Evolutionary conservation across 1,284 basidiomycete species (phyloP).

Genomic region (Rhodotorula mucilaginosa): DNA sequence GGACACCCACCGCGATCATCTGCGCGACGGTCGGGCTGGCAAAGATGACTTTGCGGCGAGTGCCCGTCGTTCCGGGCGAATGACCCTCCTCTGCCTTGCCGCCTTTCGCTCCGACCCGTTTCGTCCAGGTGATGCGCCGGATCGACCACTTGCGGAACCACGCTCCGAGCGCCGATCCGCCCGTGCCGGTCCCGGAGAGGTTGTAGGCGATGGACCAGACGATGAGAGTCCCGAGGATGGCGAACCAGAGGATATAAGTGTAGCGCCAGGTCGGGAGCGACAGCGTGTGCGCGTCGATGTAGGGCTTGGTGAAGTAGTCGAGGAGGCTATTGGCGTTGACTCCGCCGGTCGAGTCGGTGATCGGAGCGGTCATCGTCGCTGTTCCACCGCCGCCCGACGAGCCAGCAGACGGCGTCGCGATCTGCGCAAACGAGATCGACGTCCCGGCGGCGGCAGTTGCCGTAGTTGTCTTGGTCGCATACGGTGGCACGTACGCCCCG

Average conservation of each 20-base stretch:
- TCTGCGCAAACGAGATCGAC: conserved; percentile 18
- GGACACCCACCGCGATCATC: conserved; percentile 31
- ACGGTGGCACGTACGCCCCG: conserved; percentile 5
- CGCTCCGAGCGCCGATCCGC: conserved; percentile 36
- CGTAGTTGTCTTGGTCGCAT: neutral
- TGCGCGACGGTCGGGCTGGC: conserved; percentile 42
- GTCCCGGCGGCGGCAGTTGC: neutral
- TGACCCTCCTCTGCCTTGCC: neutral
- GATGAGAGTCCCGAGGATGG: conserved; percentile 44
- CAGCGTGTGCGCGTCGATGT: conserved; percentile 50
- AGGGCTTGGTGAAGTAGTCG: conserved; percentile 37
- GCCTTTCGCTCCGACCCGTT: conserved; percentile 5
- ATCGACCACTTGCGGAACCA: conserved; percentile 39
- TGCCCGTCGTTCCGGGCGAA: neutral
- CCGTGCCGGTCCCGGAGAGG: conserved; percentile 29
- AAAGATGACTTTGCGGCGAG: conserved; percentile 31
- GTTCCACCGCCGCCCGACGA: neutral
- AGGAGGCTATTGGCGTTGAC: conserved; percentile 28
- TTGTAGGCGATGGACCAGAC: conserved; percentile 46
- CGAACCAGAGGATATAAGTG: conserved; percentile 51
- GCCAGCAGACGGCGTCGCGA: conserved; percentile 8
- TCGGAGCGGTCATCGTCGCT: conserved; percentile 10
- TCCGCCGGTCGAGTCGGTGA: conserved; percentile 29
- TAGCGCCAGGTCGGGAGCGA: conserved; percentile 50
- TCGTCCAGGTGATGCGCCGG: conserved; percentile 29